A percentile compares a stretch with the other conserved stretches of the same genome.
Conservation (phyloP, 176 grass and related monocot genomes). For the Avena sativa region DNA sequence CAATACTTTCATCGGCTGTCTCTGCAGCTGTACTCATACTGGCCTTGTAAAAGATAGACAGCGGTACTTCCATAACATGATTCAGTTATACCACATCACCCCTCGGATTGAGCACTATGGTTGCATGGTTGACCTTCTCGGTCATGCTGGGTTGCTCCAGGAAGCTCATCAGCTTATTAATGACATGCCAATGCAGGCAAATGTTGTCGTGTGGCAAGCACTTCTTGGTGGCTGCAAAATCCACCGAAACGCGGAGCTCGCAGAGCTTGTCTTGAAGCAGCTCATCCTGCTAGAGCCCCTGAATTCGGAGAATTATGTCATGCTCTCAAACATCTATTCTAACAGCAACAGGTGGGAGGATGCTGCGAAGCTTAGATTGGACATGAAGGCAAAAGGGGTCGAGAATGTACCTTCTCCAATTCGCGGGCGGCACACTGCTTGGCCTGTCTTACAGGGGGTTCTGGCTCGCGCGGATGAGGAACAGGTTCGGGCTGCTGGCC, state of each 20-base stretch:
- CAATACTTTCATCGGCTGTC: constrained; percentile 65
- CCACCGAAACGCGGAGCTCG: constrained; percentile 44
- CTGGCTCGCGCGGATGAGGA: constrained; percentile 56
- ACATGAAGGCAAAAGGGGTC: constrained; percentile 59
- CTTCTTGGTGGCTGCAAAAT: constrained; percentile 74
- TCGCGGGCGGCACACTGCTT: constrained; percentile 2
- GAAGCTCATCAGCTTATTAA: constrained; percentile 59
- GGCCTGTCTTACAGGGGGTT: constrained; percentile 60
- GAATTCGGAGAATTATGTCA: constrained; percentile 68
- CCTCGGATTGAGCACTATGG: constrained; percentile 72
- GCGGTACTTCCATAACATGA: constrained; percentile 56
- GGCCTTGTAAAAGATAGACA: constrained; percentile 67
- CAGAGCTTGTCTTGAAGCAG: constrained; percentile 63
- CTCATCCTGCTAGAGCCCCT: constrained; percentile 61
- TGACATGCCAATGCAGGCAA: constrained; percentile 70
- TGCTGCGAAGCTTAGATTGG: constrained; percentile 54
- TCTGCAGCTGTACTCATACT: constrained; percentile 67
- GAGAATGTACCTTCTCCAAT: constrained; percentile 37
- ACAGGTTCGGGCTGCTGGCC: constrained; percentile 43
- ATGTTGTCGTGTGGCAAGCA: constrained; percentile 64
- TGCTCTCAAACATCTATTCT: constrained; percentile 70
- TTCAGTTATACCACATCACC: constrained; percentile 43
- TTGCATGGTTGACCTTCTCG: constrained; percentile 69
- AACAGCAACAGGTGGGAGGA: constrained; percentile 63
- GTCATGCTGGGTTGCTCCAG: constrained; percentile 60